Conservation (phyloP, 108 stramenopile species). For the Cyclostephanos invisitatus region DNA sequence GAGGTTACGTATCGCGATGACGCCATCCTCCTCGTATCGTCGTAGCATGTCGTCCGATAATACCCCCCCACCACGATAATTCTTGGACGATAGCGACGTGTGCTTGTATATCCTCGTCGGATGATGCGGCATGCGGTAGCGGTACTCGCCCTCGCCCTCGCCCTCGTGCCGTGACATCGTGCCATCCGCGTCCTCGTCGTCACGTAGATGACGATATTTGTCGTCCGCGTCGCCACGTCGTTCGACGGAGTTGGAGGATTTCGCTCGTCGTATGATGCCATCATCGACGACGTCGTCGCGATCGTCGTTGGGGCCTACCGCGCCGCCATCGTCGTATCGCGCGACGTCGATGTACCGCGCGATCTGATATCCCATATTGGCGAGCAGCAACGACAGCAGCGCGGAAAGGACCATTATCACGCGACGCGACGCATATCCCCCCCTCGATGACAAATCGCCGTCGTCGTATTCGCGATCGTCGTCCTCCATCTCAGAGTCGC, state of each 20-base stretch:
- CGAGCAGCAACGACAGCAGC: neutral
- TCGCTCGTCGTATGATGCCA: no score
- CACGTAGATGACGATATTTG: neutral
- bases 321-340: neutral
- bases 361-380: slow-evolving; percentile 13
- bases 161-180: neutral
- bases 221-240: no score
- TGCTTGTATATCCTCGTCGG: slow-evolving; percentile 30
- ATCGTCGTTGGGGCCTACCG: neutral
- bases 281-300: neutral
- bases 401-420: neutral
- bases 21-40: slow-evolving; percentile 38
- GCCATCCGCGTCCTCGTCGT: neutral
- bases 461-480: neutral
- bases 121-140: slow-evolving; percentile 4
- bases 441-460: neutral
- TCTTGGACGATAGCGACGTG: slow-evolving; percentile 29
- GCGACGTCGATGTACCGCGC: neutral
- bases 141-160: no score
- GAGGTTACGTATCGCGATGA: slow-evolving; percentile 40
- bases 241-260: no score
- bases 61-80: slow-evolving; percentile 37
- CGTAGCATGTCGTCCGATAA: slow-evolving; percentile 36
- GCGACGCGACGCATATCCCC: neutral
- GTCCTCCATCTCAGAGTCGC: neutral